Evolutionary conservation across 2,329 filamentous ascomycete species (phyloP).

Genomic region (Colletotrichum scovillei): DNA sequence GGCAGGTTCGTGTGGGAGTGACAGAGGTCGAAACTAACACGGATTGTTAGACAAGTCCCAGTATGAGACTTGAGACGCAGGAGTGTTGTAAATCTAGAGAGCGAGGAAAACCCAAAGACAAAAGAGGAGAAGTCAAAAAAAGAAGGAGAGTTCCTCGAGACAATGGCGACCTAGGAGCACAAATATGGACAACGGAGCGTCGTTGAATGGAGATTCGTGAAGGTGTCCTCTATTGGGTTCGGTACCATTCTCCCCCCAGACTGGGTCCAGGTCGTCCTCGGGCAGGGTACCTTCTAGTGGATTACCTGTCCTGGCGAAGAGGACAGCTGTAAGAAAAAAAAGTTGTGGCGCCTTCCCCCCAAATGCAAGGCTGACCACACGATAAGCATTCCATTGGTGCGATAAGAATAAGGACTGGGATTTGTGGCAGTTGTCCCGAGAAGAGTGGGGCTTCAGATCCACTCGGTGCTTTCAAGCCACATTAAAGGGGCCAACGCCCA

Average conservation of each 20-base stretch:
- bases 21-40: conserved; percentile 16
- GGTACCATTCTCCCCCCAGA: conserved; percentile 27
- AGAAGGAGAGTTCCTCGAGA: conserved; percentile 12
- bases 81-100: not conserved
- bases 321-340: conserved; percentile 35
- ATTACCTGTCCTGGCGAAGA: conserved; percentile 34
- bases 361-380: conserved; percentile 25
- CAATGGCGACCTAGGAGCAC: conserved; percentile 16
- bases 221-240: conserved; percentile 34
- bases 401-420: conserved; percentile 30
- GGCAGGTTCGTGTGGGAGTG: conserved; percentile 10
- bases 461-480: conserved; percentile 3
- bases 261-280: conserved; percentile 23
- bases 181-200: conserved; percentile 22
- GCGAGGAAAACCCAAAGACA: not conserved
- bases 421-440: conserved; percentile 19
- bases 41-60: conserved; percentile 21
- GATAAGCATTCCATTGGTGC: conserved; percentile 30
- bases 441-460: not conserved
- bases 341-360: conserved; percentile 12
- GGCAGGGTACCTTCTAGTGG: conserved; percentile 16
- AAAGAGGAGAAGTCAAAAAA: conserved; percentile 1
- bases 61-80: conserved; percentile 15
- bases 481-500: conserved; percentile 23
- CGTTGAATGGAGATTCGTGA: conserved; percentile 27